Percentiles rank a stretch among this genome's conserved stretches.
These are phyloP conservation scores for Pichia sp. DNA, from an alignment of 1,139 yeast genomes.

Conservation along the genomic window DNA sequence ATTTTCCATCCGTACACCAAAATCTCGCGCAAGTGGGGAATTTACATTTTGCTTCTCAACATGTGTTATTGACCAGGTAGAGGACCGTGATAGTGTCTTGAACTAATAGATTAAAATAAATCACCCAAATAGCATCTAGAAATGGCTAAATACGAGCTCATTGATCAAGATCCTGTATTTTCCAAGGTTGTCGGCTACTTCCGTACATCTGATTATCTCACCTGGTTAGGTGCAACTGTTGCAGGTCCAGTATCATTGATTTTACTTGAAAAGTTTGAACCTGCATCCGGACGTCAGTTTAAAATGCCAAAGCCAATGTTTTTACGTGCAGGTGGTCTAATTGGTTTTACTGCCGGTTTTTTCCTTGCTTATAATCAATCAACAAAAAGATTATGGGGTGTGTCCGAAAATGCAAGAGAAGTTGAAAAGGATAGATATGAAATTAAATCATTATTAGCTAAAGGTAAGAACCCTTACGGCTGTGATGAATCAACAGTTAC, in stretches of 20 bases:
- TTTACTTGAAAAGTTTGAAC: slow-evolving; percentile 59
- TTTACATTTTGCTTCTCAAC: neutral
- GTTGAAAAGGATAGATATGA: slow-evolving; percentile 69
- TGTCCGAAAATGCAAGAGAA: slow-evolving; percentile 67
- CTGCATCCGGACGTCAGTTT: slow-evolving; percentile 53
- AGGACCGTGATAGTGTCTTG: no score
- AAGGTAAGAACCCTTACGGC: slow-evolving; percentile 66
- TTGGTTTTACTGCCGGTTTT: slow-evolving; percentile 71
- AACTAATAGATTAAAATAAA: no score
- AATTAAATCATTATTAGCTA: slow-evolving; percentile 58
- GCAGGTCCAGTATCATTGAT: slow-evolving; percentile 60
- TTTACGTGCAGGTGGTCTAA: slow-evolving; percentile 50
- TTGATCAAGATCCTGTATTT: slow-evolving; percentile 79
- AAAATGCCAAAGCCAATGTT: slow-evolving; percentile 52
- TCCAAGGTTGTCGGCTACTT: slow-evolving; percentile 65
- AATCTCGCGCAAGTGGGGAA: neutral
- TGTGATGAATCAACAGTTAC: slow-evolving; percentile 44
- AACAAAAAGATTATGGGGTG: slow-evolving; percentile 71
- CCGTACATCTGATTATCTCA: slow-evolving; percentile 58
- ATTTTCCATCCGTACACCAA: neutral
- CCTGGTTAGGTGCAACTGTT: slow-evolving; percentile 58
- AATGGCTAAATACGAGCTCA: slow-evolving; percentile 32
- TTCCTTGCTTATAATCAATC: slow-evolving; percentile 60
- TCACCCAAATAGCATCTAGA: neutral
- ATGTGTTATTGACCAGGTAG: no score